phyloP scores from a whole-genome alignment of 2,329 filamentous ascomycete species.

The Fonsecaea monophora region DNA sequence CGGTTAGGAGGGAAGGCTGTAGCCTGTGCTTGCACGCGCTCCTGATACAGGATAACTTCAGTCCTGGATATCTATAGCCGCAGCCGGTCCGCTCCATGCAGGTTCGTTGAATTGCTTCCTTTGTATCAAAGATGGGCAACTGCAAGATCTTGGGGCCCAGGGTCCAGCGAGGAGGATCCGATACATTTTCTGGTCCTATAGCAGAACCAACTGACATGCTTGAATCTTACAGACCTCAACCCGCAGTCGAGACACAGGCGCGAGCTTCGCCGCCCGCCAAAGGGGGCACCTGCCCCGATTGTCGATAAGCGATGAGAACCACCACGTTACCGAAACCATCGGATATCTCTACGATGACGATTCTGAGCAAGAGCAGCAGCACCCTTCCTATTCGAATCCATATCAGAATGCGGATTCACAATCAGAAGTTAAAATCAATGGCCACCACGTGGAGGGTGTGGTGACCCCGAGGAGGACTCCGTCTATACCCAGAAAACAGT shows the following conservation, averaged over 20 bases:
- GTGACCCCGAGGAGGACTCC: slow-evolving; percentile 21
- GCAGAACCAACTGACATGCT: slow-evolving; percentile 29
- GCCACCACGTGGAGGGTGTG: slow-evolving; percentile 17
- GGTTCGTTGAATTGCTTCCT: slow-evolving; percentile 31
- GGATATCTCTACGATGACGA: slow-evolving; percentile 83
- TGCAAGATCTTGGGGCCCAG: background rate
- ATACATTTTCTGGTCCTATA: background rate
- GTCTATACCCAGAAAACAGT: slow-evolving; percentile 30
- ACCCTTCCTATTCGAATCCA: slow-evolving; percentile 16
- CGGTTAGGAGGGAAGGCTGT: slow-evolving; percentile 28
- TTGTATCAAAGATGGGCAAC: background rate
- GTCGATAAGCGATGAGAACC: slow-evolving; percentile 83
- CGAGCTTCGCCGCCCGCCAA: slow-evolving; percentile 56
- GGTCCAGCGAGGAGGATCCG: background rate
- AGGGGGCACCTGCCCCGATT: slow-evolving; percentile 67
- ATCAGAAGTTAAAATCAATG: slow-evolving; percentile 22
- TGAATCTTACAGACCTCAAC: slow-evolving; percentile 48
- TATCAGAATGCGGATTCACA: slow-evolving; percentile 19
- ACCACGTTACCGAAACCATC: slow-evolving; percentile 94
- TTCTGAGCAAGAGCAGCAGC: slow-evolving; percentile 54
- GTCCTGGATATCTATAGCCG: slow-evolving; percentile 25
- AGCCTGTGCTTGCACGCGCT: slow-evolving; percentile 23
- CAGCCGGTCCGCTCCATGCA: slow-evolving; percentile 37
- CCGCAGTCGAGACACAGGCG: slow-evolving; percentile 49
- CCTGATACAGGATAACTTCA: slow-evolving; percentile 9